Evolutionary conservation across 176 grass and related monocot genomes (phyloP), one percentile per base, ranked within the genome.

Genomic region (Phoenix dactylifera): DNA sequence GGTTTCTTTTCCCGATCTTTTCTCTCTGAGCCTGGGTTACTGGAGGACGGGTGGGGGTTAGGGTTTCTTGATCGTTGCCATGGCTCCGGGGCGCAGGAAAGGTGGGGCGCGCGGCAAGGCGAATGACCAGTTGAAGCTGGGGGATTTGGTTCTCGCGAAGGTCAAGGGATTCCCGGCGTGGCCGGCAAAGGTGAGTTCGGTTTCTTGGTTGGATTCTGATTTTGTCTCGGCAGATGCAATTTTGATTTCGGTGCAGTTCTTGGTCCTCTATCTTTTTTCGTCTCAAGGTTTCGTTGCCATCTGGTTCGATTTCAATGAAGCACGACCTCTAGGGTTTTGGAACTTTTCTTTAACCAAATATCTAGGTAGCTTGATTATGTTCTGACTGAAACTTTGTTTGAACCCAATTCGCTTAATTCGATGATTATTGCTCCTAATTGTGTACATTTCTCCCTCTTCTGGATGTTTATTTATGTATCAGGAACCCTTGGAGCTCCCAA

Each of bases 81-180:
- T 90, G 87, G 70, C 87, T 77, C 84, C 85, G 53, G 83, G 74
- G 56, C 72, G 59, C 14, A 83, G 53, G 76, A 89, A 80, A 62
- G 84, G 70, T 63, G n/a, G n/a, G n/a, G n/a, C n/a, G n/a, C n/a
- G n/a, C n/a, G 56, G 39, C 32, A 88, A 89, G 82, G 89, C 78
- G 62, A 78, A 70, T 70, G 84, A 66, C 58, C 72, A 83, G 24
- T 83, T 89, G 20, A 85, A 72, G 65, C 76, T 92, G 24, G 93
- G 87, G 22, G 93, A 98, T 50, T 80, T 98, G 55, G 93, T 98
- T 69, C 77, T 98, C 69, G 87, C 93, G 60, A 98, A 82, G 87
- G 85, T 98, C 84, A 98, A 98, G 78, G 93, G 93, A 0, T 98
- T 85, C 85, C 93, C 93, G 14, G 6, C 55, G 18, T 98, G 93